These are phyloP conservation scores for Boletus reticuloceps DNA, from an alignment of 768 basidiomycete genomes.

Conservation along the genomic window DNA sequence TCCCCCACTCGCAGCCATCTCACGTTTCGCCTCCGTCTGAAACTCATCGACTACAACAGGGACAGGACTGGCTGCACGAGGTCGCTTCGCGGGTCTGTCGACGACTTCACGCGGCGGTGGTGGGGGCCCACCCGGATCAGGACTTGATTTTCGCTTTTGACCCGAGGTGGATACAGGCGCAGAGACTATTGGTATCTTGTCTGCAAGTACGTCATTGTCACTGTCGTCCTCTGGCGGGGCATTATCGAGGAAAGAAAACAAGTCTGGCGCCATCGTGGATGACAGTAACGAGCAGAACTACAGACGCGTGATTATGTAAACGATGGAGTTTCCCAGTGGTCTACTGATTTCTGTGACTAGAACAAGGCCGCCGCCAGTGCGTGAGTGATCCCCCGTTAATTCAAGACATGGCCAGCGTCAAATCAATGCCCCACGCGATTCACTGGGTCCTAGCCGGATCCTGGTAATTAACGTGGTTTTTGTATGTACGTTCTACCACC, in stretches of 20 bases:
- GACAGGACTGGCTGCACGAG: slow-evolving; percentile 57
- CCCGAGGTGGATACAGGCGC: neutral
- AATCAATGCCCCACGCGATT: no score
- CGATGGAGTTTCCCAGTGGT: neutral
- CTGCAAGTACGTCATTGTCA: slow-evolving; percentile 19
- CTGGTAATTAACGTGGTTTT: no score
- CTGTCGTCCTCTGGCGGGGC: slow-evolving; percentile 24
- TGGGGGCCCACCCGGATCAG: slow-evolving; percentile 3
- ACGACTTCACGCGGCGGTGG: slow-evolving; percentile 28
- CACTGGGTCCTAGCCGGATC: no score
- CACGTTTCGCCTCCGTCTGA: slow-evolving; percentile 89
- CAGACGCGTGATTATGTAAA: neutral
- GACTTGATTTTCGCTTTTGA: slow-evolving; percentile 28
- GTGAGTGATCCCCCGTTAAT: no score
- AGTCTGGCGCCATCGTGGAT: slow-evolving; percentile 24
- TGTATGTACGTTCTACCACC: no score
- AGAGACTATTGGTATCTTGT: neutral
- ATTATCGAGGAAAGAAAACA: slow-evolving; percentile 31
- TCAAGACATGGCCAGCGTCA: no score
- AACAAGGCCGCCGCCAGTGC: no score
- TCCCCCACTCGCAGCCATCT: slow-evolving; percentile 86
- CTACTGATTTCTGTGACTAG: no score
- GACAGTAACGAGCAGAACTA: neutral
- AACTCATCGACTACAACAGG: slow-evolving; percentile 91
- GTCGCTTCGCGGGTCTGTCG: slow-evolving; percentile 48